These are phyloP conservation scores for Clavispora santaluciae DNA, from an alignment of 805 yeast species.

Conservation along the genomic window DNA sequence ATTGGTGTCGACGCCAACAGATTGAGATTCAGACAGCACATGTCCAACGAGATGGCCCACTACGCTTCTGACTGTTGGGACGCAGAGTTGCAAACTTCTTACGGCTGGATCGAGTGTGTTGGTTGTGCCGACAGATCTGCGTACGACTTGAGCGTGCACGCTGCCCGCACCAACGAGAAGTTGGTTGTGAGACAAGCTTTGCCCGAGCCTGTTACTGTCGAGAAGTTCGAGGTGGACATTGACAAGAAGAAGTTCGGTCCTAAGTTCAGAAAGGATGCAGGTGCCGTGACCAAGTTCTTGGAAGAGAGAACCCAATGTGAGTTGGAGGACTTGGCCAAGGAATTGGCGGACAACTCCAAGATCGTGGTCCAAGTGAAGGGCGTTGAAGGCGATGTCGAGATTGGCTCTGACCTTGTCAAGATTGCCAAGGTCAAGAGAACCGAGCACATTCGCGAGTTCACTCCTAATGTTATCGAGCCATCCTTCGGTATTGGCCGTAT, in stretches of 20 bases:
- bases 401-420: constrained; percentile 65
- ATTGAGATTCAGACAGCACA: constrained; percentile 96
- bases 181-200: constrained; percentile 89
- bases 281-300: constrained; percentile 81
- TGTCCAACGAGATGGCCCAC: constrained; percentile 99
- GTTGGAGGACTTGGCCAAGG: constrained; percentile 68
- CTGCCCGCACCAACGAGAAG: constrained; percentile 93
- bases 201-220: constrained; percentile 78
- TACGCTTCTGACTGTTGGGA: constrained; percentile 99
- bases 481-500: constrained; percentile 99
- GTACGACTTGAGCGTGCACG: constrained; percentile 90
- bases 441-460: constrained; percentile 90
- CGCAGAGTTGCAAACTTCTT: constrained; percentile 91
- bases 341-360: constrained; percentile 57
- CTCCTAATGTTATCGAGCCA: constrained; percentile 97
- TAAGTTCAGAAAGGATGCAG: constrained; percentile 94
- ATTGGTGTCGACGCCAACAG: constrained; percentile 85
- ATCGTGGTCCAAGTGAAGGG: constrained; percentile 67
- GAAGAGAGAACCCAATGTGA: constrained; percentile 75
- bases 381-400: constrained; percentile 50
- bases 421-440: constrained; percentile 75
- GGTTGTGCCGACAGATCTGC: constrained; percentile 99
- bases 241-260: constrained; percentile 98
- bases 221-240: constrained; percentile 76
- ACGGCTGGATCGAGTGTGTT: constrained; percentile 99